Percentiles rank a stretch among this genome's conserved stretches.
Evolutionary conservation across 805 yeast species (phyloP).

Genomic region (Zygoascus biomembranicola): DNA sequence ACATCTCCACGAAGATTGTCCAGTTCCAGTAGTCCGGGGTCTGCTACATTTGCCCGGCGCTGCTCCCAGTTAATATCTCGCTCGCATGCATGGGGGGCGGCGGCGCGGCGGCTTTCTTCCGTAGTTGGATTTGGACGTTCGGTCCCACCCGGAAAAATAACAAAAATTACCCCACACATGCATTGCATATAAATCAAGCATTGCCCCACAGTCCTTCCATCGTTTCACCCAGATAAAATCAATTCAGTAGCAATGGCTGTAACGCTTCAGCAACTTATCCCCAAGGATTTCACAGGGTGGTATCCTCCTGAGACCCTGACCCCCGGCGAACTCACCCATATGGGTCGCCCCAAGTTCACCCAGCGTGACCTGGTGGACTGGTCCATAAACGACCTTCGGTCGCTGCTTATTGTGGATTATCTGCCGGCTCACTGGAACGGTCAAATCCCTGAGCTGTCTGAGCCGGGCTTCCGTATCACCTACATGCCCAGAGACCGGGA

Average conservation of each 20-base stretch:
- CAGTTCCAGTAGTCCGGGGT: no score
- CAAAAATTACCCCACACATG: no score
- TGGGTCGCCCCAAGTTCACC: conserved; percentile 26
- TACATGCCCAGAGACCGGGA: conserved; percentile 45
- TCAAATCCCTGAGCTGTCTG: conserved; percentile 34
- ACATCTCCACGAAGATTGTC: no score
- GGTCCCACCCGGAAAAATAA: no score
- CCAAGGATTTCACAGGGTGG: conserved; percentile 1
- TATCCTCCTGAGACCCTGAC: background rate
- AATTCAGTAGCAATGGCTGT: background rate
- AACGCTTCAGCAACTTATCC: background rate
- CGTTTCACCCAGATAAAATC: no score
- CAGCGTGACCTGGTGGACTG: conserved; percentile 58
- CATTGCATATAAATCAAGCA: no score
- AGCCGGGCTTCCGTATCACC: conserved; percentile 36
- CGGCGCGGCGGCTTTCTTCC: no score
- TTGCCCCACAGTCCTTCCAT: no score
- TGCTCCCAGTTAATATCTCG: no score
- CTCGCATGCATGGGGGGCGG: no score
- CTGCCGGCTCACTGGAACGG: conserved; percentile 49
- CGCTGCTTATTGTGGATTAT: conserved; percentile 47
- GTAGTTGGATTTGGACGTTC: no score
- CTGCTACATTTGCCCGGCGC: no score
- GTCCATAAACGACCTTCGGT: conserved; percentile 62
- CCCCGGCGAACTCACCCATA: conserved; percentile 1